These are phyloP conservation scores for Penicillium fimorum DNA, from an alignment of 495 filamentous ascomycete genomes.

Conservation along the genomic window DNA sequence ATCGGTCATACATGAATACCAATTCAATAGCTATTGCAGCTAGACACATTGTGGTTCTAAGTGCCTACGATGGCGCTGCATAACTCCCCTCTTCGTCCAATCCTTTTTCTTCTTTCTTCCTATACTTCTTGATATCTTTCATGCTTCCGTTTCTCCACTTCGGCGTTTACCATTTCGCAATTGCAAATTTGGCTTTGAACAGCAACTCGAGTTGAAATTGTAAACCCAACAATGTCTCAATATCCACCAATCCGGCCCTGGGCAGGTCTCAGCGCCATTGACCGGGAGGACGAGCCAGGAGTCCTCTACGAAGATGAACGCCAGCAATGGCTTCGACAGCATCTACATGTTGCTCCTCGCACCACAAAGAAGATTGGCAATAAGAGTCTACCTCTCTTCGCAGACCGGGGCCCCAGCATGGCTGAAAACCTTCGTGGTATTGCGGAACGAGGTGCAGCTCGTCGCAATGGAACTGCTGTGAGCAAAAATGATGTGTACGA, in stretches of 20 bases:
- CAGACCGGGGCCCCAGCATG: background rate
- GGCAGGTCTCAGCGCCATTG: background rate
- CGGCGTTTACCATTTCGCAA: background rate
- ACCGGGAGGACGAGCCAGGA: background rate
- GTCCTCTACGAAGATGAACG: background rate
- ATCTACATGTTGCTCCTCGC: background rate
- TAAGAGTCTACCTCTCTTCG: background rate
- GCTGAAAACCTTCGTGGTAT: background rate
- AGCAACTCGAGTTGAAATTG: background rate
- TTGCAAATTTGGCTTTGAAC: background rate
- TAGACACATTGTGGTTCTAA: background rate
- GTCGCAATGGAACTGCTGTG: background rate
- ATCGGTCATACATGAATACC: background rate
- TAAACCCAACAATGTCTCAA: background rate
- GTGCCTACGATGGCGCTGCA: background rate
- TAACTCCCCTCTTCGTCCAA: background rate
- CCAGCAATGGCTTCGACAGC: background rate
- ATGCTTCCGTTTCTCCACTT: background rate
- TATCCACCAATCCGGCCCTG: background rate
- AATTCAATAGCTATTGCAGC: background rate
- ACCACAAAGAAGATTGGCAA: background rate
- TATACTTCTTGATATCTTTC: background rate
- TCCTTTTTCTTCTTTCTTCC: background rate
- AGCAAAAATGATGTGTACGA: background rate
- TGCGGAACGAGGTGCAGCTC: background rate